phyloP scores from a whole-genome alignment of 192 early-diverging fungal genomes.

The Backusella psychrophila region DNA sequence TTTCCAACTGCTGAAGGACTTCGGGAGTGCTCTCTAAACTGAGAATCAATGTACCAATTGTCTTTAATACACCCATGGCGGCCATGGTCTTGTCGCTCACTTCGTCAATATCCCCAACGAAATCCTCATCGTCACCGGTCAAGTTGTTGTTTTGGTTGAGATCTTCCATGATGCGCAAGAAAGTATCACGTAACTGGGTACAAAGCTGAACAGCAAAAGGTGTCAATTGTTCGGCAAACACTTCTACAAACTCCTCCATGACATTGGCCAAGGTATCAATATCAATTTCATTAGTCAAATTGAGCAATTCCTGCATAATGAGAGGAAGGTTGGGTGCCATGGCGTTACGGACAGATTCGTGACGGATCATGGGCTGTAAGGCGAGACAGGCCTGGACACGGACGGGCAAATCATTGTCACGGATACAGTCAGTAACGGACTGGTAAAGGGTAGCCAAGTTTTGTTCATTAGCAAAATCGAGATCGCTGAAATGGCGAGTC shows the following conservation, averaged over 20 bases:
- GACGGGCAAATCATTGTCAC: constrained; percentile 84
- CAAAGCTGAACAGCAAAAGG: constrained; percentile 93
- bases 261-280: constrained; percentile 83
- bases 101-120: constrained; percentile 53
- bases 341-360: constrained; percentile 67
- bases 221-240: constrained; percentile 85
- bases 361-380: constrained; percentile 73
- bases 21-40: constrained; percentile 82
- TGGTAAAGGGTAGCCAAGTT: constrained; percentile 48
- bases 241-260: constrained; percentile 90
- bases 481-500: constrained; percentile 48
- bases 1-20: constrained; percentile 78
- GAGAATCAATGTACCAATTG: constrained; percentile 83
- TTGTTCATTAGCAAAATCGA: constrained; percentile 57
- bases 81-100: constrained; percentile 85
- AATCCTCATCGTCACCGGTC: constrained; percentile 41
- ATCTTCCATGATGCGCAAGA: constrained; percentile 80
- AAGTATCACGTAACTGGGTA: constrained; percentile 83
- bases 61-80: constrained; percentile 87
- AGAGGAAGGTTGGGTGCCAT: constrained; percentile 79
- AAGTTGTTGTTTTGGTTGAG: constrained; percentile 49
- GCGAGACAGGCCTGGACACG: constrained; percentile 84
- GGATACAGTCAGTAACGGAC: constrained; percentile 60
- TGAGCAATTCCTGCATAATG: constrained; percentile 85
- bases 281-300: constrained; percentile 91